Evolutionary conservation across 2,329 filamentous ascomycete genomes (phyloP), one percentile per base, ranked within the genome.

Genomic region (Fusarium palustre): DNA sequence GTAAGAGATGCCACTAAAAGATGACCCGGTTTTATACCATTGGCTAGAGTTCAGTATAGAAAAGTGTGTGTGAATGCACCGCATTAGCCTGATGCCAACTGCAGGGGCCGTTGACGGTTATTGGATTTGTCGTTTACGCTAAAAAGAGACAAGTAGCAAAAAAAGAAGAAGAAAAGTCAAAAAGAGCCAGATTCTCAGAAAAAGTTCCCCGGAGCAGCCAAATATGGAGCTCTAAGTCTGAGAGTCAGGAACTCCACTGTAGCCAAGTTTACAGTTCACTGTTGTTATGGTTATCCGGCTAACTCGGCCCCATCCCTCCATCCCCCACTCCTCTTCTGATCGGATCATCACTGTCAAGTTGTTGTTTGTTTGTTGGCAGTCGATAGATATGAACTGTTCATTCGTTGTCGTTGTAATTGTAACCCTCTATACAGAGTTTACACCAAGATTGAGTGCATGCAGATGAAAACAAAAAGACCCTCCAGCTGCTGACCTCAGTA

Each of bases 71-170:
- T 54, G 47, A 67, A 64, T 64, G 48, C 28, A 31, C 38, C 28
- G 59, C 61, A 64, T 65, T 65, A 65, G 60, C 47, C 31, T 49
- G 43, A 48, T 66, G 52, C 58, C 66, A 49, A 68, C 64, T 68
- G 52, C 64, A 67, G 58, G 64, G 64, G 63, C 64, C 64, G 46
- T 43, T 28, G 33, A 6, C 36, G 15, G 33, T 45, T 31, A 58
- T 64, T 64, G 57, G 64, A 43, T 39, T n/a, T 39, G 13, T 20
- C n/a, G 24, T 50, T 25, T 38, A 30, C 33, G 34, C 48, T 34
- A 25, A 18, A 15, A 31, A 34, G 41, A 42, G 18, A 53, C 33
- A 36, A 24, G 39, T 24, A 25, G 43, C 33, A 50, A 24, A 38
- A 22, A 12, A 22, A 22, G 11, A 6, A 24, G 3, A n/a, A 25